These are phyloP conservation scores for Rhodotorula sp. DNA, from an alignment of 1,284 basidiomycete species.

Conservation along the genomic window DNA sequence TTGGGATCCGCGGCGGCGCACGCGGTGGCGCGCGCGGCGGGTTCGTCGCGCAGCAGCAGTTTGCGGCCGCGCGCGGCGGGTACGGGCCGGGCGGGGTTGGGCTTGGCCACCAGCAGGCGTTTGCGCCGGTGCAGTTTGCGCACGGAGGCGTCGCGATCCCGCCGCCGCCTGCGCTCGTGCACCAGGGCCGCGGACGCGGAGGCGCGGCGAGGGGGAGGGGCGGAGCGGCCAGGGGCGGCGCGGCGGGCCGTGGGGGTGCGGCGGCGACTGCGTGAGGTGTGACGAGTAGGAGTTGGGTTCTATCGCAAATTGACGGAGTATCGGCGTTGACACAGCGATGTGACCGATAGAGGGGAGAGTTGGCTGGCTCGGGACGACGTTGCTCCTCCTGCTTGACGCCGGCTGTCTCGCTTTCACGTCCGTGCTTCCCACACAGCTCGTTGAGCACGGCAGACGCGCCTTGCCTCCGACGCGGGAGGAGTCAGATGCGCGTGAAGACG, in stretches of 20 bases:
- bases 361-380: too few relatives aligned
- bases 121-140: slow-evolving; percentile 1
- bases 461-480: too few relatives aligned
- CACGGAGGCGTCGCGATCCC: slow-evolving; percentile 27
- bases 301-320: too few relatives aligned
- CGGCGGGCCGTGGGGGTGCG: background rate
- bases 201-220: background rate
- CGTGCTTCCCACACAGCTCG: too few relatives aligned
- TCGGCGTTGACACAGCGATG: too few relatives aligned
- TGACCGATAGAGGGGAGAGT: too few relatives aligned
- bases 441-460: too few relatives aligned
- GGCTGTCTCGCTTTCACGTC: too few relatives aligned
- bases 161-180: slow-evolving; percentile 14
- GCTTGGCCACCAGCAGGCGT: background rate
- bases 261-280: background rate
- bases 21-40: background rate
- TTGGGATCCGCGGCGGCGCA: slow-evolving; percentile 23
- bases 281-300: too few relatives aligned
- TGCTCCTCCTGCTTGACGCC: too few relatives aligned
- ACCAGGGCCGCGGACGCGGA: background rate
- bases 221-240: background rate
- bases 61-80: background rate
- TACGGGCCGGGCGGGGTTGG: slow-evolving; percentile 7
- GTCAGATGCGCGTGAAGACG: too few relatives aligned
- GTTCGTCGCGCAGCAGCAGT: background rate